A percentile compares a stretch with the other conserved stretches of the same genome.
Evolutionary conservation across 2,329 filamentous ascomycete species (phyloP).

Genomic region (Neonectria neomacrospora): DNA sequence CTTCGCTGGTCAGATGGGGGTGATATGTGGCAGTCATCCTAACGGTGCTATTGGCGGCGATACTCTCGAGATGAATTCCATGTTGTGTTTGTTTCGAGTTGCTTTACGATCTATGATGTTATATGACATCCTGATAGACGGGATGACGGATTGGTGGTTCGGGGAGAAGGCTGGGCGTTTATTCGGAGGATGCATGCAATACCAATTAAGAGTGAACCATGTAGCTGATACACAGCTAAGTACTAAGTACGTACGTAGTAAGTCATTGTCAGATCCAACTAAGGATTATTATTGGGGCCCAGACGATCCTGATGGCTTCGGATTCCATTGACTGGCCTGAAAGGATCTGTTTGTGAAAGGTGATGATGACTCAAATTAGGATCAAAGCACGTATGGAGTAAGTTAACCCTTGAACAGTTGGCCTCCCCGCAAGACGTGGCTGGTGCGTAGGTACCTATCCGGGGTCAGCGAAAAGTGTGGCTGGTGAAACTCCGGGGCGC

Average conservation of each 20-base stretch:
- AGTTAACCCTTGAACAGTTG: not conserved
- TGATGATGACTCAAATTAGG: no score
- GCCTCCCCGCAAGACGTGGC: slow-evolving; percentile 35
- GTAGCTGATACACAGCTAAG: no score
- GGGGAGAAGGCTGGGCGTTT: not conserved
- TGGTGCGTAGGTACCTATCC: not conserved
- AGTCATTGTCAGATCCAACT: no score
- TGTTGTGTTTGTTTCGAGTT: not conserved
- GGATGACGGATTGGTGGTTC: not conserved
- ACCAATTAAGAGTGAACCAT: not conserved
- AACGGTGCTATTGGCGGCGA: not conserved
- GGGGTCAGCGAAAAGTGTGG: slow-evolving; percentile 18
- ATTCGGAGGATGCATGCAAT: not conserved
- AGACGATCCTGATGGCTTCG: no score
- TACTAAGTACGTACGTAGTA: no score
- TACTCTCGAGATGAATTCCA: not conserved
- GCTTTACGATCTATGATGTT: not conserved
- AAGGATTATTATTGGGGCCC: no score
- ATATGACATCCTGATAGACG: not conserved
- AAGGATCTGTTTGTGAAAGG: no score
- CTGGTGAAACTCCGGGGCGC: slow-evolving; percentile 20
- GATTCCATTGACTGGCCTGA: no score
- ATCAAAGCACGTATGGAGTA: no score
- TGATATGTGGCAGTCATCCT: not conserved
- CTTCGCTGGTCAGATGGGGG: slow-evolving; percentile 24